Evolutionary conservation across 2,329 filamentous ascomycete genomes (phyloP).

Genomic region (Botrytis cinerea): DNA sequence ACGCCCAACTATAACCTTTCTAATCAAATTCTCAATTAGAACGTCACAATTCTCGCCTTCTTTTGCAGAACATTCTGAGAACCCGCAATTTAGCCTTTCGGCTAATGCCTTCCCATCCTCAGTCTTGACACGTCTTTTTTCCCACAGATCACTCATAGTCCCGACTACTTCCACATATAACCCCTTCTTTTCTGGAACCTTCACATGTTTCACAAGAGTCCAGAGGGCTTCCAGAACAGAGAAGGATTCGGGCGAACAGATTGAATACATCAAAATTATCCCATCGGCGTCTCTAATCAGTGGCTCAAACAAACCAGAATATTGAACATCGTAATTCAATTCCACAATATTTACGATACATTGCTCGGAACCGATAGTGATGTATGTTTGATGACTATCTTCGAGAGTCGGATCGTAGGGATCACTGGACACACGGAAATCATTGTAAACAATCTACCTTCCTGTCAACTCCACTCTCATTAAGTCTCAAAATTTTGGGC

Average conservation of each 20-base stretch:
- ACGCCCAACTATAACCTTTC: background rate
- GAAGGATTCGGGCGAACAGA: background rate
- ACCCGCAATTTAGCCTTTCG: constrained; percentile 8
- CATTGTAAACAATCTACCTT: background rate
- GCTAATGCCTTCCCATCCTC: constrained; percentile 12
- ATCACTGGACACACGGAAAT: background rate
- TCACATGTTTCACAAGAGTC: background rate
- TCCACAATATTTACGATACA: background rate
- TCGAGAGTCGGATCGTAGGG: background rate
- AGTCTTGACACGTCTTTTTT: constrained; percentile 11
- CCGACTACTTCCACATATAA: constrained; percentile 11
- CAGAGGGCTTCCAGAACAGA: background rate
- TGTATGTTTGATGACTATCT: accelerated
- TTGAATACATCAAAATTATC: constrained; percentile 16
- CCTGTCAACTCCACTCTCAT: background rate
- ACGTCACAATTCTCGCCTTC: constrained; percentile 9
- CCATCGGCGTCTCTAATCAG: background rate
- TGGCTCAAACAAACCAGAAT: accelerated
- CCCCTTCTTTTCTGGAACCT: background rate
- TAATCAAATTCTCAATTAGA: constrained; percentile 3
- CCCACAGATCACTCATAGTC: constrained; percentile 17
- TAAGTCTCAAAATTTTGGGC: too few relatives aligned
- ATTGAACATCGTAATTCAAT: background rate
- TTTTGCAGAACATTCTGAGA: constrained; percentile 11
- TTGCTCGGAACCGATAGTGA: background rate